A percentile compares a stretch with the other conserved stretches of the same genome.
phyloP scores from a whole-genome alignment of 768 basidiomycete species.

The Russula dissimulans region DNA sequence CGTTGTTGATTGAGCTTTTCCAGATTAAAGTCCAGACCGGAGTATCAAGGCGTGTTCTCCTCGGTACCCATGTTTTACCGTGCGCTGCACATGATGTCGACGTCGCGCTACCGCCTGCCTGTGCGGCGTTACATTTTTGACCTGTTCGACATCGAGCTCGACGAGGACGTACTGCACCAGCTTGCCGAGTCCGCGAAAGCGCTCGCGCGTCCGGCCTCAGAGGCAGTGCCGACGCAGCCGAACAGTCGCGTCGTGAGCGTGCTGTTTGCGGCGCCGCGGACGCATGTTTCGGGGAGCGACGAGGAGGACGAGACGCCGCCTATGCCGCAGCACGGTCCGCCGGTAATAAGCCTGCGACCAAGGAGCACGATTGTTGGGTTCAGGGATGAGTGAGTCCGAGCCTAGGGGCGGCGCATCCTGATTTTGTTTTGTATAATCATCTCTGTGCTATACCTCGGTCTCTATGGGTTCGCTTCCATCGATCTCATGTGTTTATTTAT shows the following conservation, averaged over 20 bases:
- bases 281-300: conserved; percentile 17
- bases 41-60: conserved; percentile 65
- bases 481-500: neutral
- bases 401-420: neutral
- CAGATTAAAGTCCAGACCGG: conserved; percentile 71
- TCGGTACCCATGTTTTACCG: conserved; percentile 77
- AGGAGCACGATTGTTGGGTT: conserved; percentile 19
- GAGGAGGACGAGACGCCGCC: conserved; percentile 16
- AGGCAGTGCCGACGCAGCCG: conserved; percentile 18
- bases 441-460: neutral
- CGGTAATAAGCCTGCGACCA: conserved; percentile 16
- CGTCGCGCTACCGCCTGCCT: conserved; percentile 82
- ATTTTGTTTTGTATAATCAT: neutral
- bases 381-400: conserved; percentile 5
- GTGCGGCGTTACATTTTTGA: conserved; percentile 91
- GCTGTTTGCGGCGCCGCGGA: conserved; percentile 17
- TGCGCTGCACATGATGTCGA: conserved; percentile 79
- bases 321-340: conserved; percentile 4
- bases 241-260: conserved; percentile 16
- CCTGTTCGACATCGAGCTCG: conserved; percentile 78
- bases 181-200: conserved; percentile 44
- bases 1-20: conserved; percentile 1
- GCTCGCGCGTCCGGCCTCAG: conserved; percentile 32
- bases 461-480: neutral
- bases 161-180: conserved; percentile 46